A percentile compares a stretch with the other conserved stretches of the same genome.
phyloP scores from a whole-genome alignment of 1,139 yeast genomes.

The Zhuliangozyma blackwelliae region DNA sequence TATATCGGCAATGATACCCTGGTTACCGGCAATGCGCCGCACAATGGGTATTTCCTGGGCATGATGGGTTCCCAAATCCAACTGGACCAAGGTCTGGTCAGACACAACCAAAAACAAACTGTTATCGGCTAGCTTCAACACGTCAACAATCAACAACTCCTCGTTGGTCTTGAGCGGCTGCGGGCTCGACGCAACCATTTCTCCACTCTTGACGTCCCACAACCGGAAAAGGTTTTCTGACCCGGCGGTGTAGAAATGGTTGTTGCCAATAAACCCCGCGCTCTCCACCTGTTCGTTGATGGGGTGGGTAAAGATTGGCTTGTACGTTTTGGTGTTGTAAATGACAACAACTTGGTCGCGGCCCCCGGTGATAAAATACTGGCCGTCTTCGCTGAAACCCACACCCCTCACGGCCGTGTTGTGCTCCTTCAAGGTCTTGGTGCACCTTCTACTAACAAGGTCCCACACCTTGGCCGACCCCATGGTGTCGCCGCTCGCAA shows the following conservation, averaged over 20 bases:
- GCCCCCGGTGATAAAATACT: slow-evolving; percentile 72
- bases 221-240: slow-evolving; percentile 62
- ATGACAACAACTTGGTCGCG: slow-evolving; percentile 77
- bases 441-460: slow-evolving; percentile 70
- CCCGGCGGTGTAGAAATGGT: slow-evolving; percentile 73
- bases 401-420: slow-evolving; percentile 84
- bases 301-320: slow-evolving; percentile 64
- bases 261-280: slow-evolving; percentile 57
- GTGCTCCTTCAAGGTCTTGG: slow-evolving; percentile 67
- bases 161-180: slow-evolving; percentile 57
- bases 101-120: slow-evolving; percentile 51
- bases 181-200: slow-evolving; percentile 41
- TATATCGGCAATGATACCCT: slow-evolving; percentile 91
- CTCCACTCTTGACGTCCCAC: slow-evolving; percentile 47
- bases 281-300: slow-evolving; percentile 77
- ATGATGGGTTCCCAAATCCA: slow-evolving; percentile 15
- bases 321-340: slow-evolving; percentile 52
- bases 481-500: slow-evolving; percentile 85
- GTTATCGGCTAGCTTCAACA: slow-evolving; percentile 28
- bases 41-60: slow-evolving; percentile 33
- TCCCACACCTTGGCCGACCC: slow-evolving; percentile 91
- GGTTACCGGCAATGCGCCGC: slow-evolving; percentile 80
- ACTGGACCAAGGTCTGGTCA: slow-evolving; percentile 74
- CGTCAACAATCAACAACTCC: slow-evolving; percentile 65
- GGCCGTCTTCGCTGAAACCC: slow-evolving; percentile 54